Evolutionary conservation across 768 basidiomycete genomes (phyloP), one percentile per base, ranked within the genome.

Genomic region (Boletus vermiculosoides): DNA sequence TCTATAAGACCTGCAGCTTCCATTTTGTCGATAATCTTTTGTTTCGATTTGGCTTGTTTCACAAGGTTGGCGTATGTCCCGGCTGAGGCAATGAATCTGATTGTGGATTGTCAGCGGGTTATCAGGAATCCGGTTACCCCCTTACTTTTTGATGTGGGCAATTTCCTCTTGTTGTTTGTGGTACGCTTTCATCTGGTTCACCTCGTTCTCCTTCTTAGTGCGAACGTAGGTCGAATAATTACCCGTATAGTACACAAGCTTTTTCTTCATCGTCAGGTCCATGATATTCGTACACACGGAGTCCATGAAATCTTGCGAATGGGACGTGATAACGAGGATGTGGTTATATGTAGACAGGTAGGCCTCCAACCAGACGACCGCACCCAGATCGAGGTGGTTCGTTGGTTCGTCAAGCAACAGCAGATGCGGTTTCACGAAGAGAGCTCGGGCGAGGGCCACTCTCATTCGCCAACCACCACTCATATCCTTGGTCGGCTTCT

Each of bases 11-110:
- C 96, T 15, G 95, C 96, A 28, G 96, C 96, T 80, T 99, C 97
- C 96, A 99, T 99, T 84, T 99, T 99, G 81, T 99, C 96, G 75
- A 99, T 96, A 61, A 99, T 98, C 83, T 99, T 99, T 75, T 99
- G 96, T 74, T 99, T 99, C 50, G 95, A 98, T 78, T 99, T 98
- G 64, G 96, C 96, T 75, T 99, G 96, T 68, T 88, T 92, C 66
- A 99, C 96, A 63, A 99, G 84, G 74, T 99, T 99, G 64, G 96
- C 97, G 71, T 98, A 99, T 36, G 96, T 99, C 84, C 96, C 96
- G 36, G 96, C 96, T n/a, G 93, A 95, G 8, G 97, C 93, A 64
- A 98, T 98, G 83, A 98, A 98, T 69, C 94, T 88, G 25, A 23
- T 41, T 23, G 8, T 3, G 8, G 31, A 42, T 13, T 39, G 60